A percentile compares a stretch with the other conserved stretches of the same genome.
phyloP scores from a whole-genome alignment of 768 basidiomycete species.

The Hysterangium stoloniferum region DNA sequence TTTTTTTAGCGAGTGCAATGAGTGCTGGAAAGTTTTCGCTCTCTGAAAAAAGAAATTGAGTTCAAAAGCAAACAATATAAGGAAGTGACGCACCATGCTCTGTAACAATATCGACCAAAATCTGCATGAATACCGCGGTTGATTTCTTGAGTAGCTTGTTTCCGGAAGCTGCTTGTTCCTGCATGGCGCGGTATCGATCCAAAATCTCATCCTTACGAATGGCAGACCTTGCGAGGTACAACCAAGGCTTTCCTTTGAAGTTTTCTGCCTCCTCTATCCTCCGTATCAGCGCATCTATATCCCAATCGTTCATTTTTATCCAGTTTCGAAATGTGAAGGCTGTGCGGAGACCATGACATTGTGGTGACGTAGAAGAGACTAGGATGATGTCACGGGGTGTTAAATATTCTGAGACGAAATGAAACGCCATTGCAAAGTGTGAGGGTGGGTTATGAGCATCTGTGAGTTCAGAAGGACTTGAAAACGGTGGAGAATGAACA shows the following conservation, averaged over 20 bases:
- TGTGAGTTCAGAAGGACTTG: background rate
- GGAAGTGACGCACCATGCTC: slow-evolving; percentile 4
- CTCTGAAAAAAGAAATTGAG: background rate
- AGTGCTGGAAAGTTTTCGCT: slow-evolving; percentile 4
- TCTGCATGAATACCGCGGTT: background rate
- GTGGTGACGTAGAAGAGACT: background rate
- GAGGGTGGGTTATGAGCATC: background rate
- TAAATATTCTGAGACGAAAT: background rate
- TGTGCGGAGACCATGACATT: background rate
- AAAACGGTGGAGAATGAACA: background rate
- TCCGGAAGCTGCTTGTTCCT: background rate
- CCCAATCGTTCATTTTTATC: slow-evolving; percentile 3
- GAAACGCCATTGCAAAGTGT: background rate
- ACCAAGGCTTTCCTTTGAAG: background rate
- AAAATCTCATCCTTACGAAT: slow-evolving; percentile 4
- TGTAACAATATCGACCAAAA: background rate
- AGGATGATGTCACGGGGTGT: slow-evolving; percentile 1
- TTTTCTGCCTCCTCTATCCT: background rate
- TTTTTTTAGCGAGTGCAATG: background rate
- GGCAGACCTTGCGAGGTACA: slow-evolving; percentile 7
- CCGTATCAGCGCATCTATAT: slow-evolving; percentile 3
- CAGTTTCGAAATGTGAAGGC: background rate
- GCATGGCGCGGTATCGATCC: background rate
- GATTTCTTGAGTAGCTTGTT: background rate
- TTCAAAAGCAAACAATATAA: background rate